phyloP scores from a whole-genome alignment of 1,284 basidiomycete genomes.

The Malassezia slooffiae region DNA sequence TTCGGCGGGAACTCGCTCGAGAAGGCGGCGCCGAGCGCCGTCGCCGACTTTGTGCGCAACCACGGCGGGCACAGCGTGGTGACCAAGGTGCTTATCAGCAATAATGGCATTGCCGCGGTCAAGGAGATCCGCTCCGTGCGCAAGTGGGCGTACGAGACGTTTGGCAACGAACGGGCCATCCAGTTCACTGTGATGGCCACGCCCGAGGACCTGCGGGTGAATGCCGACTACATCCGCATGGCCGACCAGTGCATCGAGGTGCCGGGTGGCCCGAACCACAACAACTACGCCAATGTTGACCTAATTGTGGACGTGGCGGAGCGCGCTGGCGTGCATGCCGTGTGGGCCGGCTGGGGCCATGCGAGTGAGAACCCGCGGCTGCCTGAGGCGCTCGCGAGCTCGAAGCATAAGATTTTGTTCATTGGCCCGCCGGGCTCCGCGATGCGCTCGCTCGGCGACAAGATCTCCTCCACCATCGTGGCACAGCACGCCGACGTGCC shows the following conservation, averaged over 20 bases:
- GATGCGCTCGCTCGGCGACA: slow-evolving; percentile 98
- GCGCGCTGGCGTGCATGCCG: slow-evolving; percentile 90
- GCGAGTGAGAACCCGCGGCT: slow-evolving; percentile 97
- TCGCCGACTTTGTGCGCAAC: slow-evolving; percentile 80
- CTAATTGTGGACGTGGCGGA: slow-evolving; percentile 97
- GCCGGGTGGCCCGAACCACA: slow-evolving; percentile 95
- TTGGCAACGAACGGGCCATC: slow-evolving; percentile 86
- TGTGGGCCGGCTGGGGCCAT: slow-evolving; percentile 99
- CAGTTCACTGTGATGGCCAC: slow-evolving; percentile 99
- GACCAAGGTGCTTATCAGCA: slow-evolving; percentile 64
- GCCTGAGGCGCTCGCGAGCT: slow-evolving; percentile 84
- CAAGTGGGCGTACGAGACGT: slow-evolving; percentile 99
- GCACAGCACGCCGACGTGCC: slow-evolving; percentile 96
- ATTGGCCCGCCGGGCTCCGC: slow-evolving; percentile 97
- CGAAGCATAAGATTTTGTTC: slow-evolving; percentile 92
- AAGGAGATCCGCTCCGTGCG: slow-evolving; percentile 97
- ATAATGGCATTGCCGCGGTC: slow-evolving; percentile 85
- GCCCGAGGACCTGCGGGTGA: slow-evolving; percentile 88
- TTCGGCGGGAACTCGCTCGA: slow-evolving; percentile 85
- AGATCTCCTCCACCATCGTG: slow-evolving; percentile 98
- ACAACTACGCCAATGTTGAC: slow-evolving; percentile 99
- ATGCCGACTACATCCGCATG: slow-evolving; percentile 99
- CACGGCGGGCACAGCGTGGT: slow-evolving; percentile 96
- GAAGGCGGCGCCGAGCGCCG: slow-evolving; percentile 64
- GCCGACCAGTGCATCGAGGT: slow-evolving; percentile 98